Conservation (phyloP, 176 grass and related monocot genomes). For the Triticum aestivum region IWGSC_CS_RefSeq_v2.1 NC_057796.1:261112953-261113452, state of each 20-base stretch:
- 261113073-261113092: conserved; percentile 32
- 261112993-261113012: conserved; percentile 9
- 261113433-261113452: conserved; percentile 57
- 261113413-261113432: neutral
- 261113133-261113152: conserved; percentile 58
- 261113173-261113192: conserved; percentile 45
- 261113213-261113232: conserved; percentile 62
- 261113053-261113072: conserved; percentile 1
- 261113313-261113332: neutral
- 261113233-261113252: conserved; percentile 51
- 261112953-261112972: neutral
- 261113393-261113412: neutral
- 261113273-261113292: conserved; percentile 54
- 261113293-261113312: conserved; percentile 42
- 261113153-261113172: conserved; percentile 67
- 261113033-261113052: conserved; percentile 8
- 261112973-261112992: neutral
- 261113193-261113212: conserved; percentile 72
- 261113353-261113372: neutral
- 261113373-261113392: too few relatives aligned
- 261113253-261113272: conserved; percentile 73
- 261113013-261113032: conserved; percentile 3
- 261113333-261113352: neutral
- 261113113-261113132: conserved; percentile 47
- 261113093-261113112: conserved; percentile 46